Evolutionary conservation across 495 filamentous ascomycete genomes (phyloP).

Genomic region (Aspergillus nanangensis): DNA sequence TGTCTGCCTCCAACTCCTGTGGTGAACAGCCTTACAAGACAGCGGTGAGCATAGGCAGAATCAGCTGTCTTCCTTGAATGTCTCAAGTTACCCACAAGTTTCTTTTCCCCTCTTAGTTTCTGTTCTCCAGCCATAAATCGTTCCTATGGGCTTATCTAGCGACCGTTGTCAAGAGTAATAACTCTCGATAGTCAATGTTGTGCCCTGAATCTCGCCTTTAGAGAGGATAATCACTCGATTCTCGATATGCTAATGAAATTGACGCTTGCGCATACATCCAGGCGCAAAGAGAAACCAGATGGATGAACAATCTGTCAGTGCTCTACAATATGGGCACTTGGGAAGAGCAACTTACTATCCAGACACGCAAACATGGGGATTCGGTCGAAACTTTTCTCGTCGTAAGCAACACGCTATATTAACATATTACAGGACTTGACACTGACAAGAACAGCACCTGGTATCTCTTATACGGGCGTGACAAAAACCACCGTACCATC

Average conservation of each 20-base stretch:
- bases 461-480: slow-evolving; percentile 29
- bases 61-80: no score
- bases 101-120: no score
- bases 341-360: slow-evolving; percentile 53
- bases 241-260: slow-evolving; percentile 35
- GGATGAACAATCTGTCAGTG: slow-evolving; percentile 49
- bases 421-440: not conserved
- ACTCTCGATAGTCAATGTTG: no score
- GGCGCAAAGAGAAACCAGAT: slow-evolving; percentile 49
- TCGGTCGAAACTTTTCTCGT: slow-evolving; percentile 36
- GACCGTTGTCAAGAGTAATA: no score
- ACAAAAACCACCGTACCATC: slow-evolving; percentile 27
- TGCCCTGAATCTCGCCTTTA: no score
- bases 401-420: no score
- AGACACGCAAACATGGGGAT: slow-evolving; percentile 52
- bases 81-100: no score
- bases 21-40: not conserved
- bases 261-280: slow-evolving; percentile 24
- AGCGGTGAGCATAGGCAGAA: no score
- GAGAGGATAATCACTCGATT: no score
- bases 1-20: no score
- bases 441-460: slow-evolving; percentile 20
- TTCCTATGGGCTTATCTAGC: no score
- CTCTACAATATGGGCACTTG: slow-evolving; percentile 64
- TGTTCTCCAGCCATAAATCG: no score